These are phyloP conservation scores for Solanum hybrid DNA, from an alignment of 305 asterid genomes.

Conservation along the genomic window DNA sequence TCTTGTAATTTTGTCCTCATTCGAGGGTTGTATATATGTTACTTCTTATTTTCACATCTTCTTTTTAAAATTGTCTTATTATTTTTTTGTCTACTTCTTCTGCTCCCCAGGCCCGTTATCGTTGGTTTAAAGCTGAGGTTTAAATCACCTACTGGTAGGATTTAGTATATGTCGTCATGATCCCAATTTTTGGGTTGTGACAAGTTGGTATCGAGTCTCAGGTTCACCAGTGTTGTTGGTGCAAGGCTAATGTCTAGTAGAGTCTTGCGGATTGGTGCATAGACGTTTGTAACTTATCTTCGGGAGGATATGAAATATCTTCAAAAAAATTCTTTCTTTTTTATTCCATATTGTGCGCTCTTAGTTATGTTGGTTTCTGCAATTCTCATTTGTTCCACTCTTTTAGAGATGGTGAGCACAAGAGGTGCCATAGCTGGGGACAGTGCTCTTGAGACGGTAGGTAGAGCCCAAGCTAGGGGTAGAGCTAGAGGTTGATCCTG, in stretches of 20 bases:
- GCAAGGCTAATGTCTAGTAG: background rate
- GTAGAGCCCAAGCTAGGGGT: background rate
- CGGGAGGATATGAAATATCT: too few species aligned
- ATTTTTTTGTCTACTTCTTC: too few species aligned
- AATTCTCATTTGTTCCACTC: background rate
- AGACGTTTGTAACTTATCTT: background rate
- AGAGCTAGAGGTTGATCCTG: background rate
- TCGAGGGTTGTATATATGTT: background rate
- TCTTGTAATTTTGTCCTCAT: background rate
- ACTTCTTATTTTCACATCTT: background rate
- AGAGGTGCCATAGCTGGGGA: background rate
- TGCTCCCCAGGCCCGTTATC: background rate
- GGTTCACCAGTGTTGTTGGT: background rate
- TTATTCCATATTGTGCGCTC: background rate
- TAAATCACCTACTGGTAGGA: background rate
- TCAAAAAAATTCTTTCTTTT: background rate
- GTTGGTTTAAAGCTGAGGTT: background rate
- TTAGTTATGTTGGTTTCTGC: background rate
- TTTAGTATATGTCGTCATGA: background rate
- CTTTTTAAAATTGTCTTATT: too few species aligned
- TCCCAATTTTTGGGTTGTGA: background rate
- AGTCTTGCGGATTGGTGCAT: background rate
- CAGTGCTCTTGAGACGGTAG: background rate
- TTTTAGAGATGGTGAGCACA: background rate
- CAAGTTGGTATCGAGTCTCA: background rate